Conservation (phyloP, 192 early-diverging fungal species). For the Linnemannia zychae region DNA sequence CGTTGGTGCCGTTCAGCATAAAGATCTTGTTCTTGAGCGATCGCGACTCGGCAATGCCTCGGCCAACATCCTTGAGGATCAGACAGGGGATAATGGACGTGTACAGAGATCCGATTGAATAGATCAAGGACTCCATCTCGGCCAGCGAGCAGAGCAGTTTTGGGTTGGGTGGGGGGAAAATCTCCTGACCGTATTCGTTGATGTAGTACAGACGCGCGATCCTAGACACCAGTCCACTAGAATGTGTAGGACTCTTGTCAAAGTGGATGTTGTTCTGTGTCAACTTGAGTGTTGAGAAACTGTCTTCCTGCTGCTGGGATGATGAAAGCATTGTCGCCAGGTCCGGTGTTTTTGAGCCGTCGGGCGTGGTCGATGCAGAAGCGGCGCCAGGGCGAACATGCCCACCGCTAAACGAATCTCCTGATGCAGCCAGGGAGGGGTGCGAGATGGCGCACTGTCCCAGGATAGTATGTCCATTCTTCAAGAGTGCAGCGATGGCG, state of each 20-base stretch:
- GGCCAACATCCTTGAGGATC: slow-evolving; percentile 76
- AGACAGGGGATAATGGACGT: slow-evolving; percentile 82
- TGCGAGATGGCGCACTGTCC: slow-evolving; percentile 87
- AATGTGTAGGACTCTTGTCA: slow-evolving; percentile 33
- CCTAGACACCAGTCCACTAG: slow-evolving; percentile 47
- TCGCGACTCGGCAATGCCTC: slow-evolving; percentile 66
- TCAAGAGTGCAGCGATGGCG: slow-evolving; percentile 77
- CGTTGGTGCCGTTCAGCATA: slow-evolving; percentile 76
- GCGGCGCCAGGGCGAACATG: slow-evolving; percentile 13
- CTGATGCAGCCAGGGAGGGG: slow-evolving; percentile 64
- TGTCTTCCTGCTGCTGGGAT: slow-evolving; percentile 39
- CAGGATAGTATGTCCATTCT: slow-evolving; percentile 70
- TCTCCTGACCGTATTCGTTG: slow-evolving; percentile 79
- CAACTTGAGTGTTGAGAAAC: slow-evolving; percentile 47
- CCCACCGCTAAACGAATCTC: slow-evolving; percentile 27
- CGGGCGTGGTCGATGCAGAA: slow-evolving; percentile 46
- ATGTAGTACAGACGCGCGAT: slow-evolving; percentile 80
- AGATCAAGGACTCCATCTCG: slow-evolving; percentile 69
- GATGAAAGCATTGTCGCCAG: slow-evolving; percentile 32
- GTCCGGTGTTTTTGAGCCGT: slow-evolving; percentile 45
- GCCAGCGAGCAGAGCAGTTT: slow-evolving; percentile 65
- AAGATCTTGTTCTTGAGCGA: slow-evolving; percentile 73
- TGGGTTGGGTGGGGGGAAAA: slow-evolving; percentile 73
- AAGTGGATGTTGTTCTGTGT: slow-evolving; percentile 51
- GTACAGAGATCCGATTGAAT: slow-evolving; percentile 82